Conservation (phyloP, 306 rosid genomes). For the Fragaria vesca region DNA sequence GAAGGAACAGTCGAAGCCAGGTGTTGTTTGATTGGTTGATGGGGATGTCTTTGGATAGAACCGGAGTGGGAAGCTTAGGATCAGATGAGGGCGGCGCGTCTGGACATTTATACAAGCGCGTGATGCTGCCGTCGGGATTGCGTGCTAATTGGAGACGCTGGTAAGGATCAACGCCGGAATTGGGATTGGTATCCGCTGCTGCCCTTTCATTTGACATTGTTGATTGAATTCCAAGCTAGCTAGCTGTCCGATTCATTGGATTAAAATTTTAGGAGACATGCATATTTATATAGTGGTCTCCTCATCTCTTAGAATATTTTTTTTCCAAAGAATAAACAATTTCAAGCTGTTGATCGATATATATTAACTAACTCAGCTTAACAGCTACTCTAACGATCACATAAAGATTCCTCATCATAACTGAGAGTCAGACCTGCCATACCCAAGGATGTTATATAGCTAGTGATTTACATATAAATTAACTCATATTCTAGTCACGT, state of each 20-base stretch:
- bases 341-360: neutral
- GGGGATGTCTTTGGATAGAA: constrained; percentile 41
- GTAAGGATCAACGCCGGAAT: constrained; percentile 35
- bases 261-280: neutral
- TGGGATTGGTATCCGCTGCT: neutral
- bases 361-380: neutral
- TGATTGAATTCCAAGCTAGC: neutral
- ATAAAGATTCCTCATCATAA: neutral
- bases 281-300: neutral
- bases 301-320: neutral
- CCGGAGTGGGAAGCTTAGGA: constrained; percentile 23
- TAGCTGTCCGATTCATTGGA: neutral
- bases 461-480: too few species aligned
- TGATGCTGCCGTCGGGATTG: constrained; percentile 42
- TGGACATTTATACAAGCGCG: constrained; percentile 29
- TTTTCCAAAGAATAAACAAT: too few species aligned
- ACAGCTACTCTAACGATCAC: neutral
- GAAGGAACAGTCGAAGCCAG: constrained; percentile 38
- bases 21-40: constrained; percentile 44
- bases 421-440: neutral
- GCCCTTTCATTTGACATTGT: neutral
- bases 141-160: constrained; percentile 27
- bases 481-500: neutral
- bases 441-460: too few species aligned
- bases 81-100: constrained; percentile 32